Evolutionary conservation across 148 eudicot species (phyloP).

Genomic region (Camellia granthamiana): DNA sequence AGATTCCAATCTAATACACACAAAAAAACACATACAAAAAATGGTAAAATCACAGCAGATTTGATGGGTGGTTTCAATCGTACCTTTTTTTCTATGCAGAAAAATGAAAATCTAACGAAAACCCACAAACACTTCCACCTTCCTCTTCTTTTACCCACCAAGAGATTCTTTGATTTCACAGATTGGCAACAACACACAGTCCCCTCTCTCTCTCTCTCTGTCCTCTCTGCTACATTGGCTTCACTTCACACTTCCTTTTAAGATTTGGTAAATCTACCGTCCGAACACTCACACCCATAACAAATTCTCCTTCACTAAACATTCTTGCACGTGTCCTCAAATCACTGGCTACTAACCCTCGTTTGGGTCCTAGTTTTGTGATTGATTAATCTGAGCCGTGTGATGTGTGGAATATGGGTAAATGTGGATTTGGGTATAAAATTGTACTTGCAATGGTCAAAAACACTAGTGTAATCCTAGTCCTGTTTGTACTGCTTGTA

Average conservation of each 20-base stretch:
- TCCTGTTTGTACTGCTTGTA: slow-evolving; percentile 1
- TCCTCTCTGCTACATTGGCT: slow-evolving; percentile 6
- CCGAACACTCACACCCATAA: slow-evolving; percentile 4
- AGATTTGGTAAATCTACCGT: slow-evolving; percentile 12
- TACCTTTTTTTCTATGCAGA: slow-evolving; percentile 14
- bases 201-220: too few relatives aligned
- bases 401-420: background rate
- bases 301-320: background rate
- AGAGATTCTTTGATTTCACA: slow-evolving; percentile 24
- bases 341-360: background rate
- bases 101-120: slow-evolving; percentile 13
- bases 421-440: background rate
- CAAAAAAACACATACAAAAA: background rate
- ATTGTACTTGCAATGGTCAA: background rate
- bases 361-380: background rate
- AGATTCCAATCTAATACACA: slow-evolving; percentile 1
- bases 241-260: slow-evolving; percentile 16
- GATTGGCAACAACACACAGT: slow-evolving; percentile 7
- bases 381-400: background rate
- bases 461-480: background rate
- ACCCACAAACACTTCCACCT: background rate
- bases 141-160: slow-evolving; percentile 12
- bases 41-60: slow-evolving; percentile 11
- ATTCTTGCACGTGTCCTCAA: background rate
- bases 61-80: slow-evolving; percentile 4